Evolutionary conservation across 2,329 filamentous ascomycete genomes (phyloP), one percentile per base, ranked within the genome.

Genomic region (Cercospora zeina): DNA sequence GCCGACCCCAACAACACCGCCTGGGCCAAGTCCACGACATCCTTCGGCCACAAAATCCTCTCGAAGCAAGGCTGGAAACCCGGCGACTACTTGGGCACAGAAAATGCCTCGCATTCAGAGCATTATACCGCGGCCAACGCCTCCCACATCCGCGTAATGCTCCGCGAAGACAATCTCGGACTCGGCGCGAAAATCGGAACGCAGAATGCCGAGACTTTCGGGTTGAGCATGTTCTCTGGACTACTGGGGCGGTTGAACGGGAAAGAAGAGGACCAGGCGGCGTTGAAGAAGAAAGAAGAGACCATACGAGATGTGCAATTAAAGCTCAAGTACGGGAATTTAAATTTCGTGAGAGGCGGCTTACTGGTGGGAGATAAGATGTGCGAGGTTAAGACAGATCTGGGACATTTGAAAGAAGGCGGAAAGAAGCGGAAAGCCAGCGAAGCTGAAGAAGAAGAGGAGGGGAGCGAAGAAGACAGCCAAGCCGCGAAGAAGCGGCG

Each of bases 1-100:
- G 84, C 89, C 74, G 95, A 99, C 77, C 95, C 95, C 7, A 97
- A 97, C 79, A 99, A 97, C 77, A 96, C 91, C 53, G 87, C 85
- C 82, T 99, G 95, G 95, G 87, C 89, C 61, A 87, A 88, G 71
- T 89, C 93, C 74, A 90, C 89, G 67, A 84, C 84, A 61, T 88
- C 87, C 58, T 97, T 95, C 75, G 95, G 95, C 69, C 93, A 96
- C 76, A 90, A 87, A 73, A 93, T 97, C 69, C 87, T 99, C 72
- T 86, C 88, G 54, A 83, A 89, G 14, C 92, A 97, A 72, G 95
- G 95, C 67, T 99, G 95, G 95, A 84, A 88, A 64, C 91, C 93
- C 0, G 95, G 95, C 36, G 83, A 89, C 67, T 90, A 86, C 58
- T 85, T 99, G 21, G 95, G 95, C 58, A 89, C 88, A 3, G 83